phyloP scores from a whole-genome alignment of 2,329 filamentous ascomycete genomes.

The Trichoderma gracile region DNA sequence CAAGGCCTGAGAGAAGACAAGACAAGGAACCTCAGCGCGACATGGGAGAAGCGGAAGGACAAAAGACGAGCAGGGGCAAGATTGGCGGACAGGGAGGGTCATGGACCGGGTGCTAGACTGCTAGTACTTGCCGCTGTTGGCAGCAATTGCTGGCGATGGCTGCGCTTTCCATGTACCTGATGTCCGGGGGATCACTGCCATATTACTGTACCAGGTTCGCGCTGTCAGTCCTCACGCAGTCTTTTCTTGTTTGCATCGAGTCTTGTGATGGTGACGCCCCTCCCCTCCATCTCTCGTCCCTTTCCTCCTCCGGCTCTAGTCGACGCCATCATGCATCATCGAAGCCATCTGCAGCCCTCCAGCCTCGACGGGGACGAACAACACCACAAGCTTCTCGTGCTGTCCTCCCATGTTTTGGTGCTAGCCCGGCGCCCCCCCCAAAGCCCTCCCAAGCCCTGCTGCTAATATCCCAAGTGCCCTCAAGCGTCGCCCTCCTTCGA shows the following conservation, averaged over 20 bases:
- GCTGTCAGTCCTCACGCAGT: neutral
- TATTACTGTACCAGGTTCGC: too few species aligned
- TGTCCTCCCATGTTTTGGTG: constrained; percentile 3
- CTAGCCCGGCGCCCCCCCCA: neutral
- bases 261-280: constrained; percentile 6
- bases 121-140: constrained; percentile 1
- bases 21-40: constrained; percentile 1
- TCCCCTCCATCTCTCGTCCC: neutral
- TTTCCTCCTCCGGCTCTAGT: neutral
- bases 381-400: neutral
- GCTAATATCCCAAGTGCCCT: too few species aligned
- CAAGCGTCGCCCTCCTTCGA: too few species aligned
- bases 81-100: constrained; percentile 21
- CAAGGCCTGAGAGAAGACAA: neutral
- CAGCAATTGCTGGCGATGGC: constrained; percentile 7
- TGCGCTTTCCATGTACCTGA: neutral
- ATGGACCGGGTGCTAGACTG: neutral
- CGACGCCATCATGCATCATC: constrained; percentile 13
- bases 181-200: neutral
- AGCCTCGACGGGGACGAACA: too few species aligned
- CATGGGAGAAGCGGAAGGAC: constrained; percentile 19
- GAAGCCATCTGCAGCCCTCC: neutral
- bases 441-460: too few species aligned
- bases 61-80: constrained; percentile 20
- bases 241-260: neutral